Conservation (phyloP, 441 rosid species). For the Pelargonium australe region DNA sequence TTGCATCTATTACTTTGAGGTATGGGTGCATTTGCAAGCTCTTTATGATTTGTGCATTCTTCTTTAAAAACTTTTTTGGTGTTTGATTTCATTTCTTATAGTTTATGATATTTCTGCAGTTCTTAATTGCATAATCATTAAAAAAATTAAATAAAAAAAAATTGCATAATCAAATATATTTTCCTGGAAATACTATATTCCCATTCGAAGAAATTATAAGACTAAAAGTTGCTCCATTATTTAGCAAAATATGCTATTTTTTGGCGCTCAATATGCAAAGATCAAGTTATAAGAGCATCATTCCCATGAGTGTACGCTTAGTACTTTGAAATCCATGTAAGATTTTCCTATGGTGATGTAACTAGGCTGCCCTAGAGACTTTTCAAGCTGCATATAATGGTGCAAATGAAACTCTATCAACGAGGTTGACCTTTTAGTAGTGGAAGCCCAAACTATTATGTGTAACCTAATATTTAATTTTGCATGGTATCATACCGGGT, state of each 20-base stretch:
- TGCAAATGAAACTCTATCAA: neutral
- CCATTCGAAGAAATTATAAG: neutral
- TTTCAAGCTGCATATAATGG: neutral
- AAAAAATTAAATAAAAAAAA: no score
- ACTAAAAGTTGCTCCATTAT: neutral
- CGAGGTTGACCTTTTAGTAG: neutral
- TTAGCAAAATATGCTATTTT: neutral
- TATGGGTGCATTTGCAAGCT: neutral
- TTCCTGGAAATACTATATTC: neutral
- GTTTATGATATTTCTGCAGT: neutral
- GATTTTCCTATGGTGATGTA: neutral
- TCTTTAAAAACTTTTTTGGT: neutral
- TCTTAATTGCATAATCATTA: slow-evolving; percentile 1
- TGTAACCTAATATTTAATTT: neutral
- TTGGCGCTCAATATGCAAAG: neutral
- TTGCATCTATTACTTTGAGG: slow-evolving; percentile 3
- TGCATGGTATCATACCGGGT: neutral
- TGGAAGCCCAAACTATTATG: neutral
- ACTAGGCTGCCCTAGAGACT: neutral
- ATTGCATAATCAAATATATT: no score
- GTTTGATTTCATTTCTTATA: neutral
- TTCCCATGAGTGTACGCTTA: neutral
- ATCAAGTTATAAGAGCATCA: neutral
- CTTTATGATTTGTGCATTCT: neutral
- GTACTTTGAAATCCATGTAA: neutral